phyloP scores from a whole-genome alignment of 768 basidiomycete genomes.

The Boletus tomentosulus region DNA sequence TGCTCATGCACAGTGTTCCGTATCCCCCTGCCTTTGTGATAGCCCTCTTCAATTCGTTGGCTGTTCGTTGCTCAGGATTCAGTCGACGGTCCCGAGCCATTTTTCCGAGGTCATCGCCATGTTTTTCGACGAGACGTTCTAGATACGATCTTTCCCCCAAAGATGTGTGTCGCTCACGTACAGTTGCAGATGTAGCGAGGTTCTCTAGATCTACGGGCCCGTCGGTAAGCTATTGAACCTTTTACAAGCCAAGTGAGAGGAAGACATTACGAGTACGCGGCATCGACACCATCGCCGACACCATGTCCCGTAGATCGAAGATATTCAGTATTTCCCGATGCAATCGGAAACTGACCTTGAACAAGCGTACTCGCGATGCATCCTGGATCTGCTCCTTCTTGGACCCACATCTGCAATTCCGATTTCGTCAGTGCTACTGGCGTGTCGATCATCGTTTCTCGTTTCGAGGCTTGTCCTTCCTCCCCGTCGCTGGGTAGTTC shows the following conservation, averaged over 20 bases:
- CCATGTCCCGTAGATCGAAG: not conserved
- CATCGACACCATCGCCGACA: not conserved
- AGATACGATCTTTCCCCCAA: constrained; percentile 67
- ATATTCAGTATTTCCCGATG: not conserved
- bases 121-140: constrained; percentile 55
- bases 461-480: constrained; percentile 2
- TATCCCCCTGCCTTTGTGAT: constrained; percentile 53
- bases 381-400: not conserved
- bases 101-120: constrained; percentile 65
- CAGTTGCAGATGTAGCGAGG: constrained; percentile 46
- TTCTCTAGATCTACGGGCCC: constrained; percentile 57
- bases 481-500: constrained; percentile 56
- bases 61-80: constrained; percentile 83
- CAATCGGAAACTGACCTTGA: constrained; percentile 33
- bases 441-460: constrained; percentile 41
- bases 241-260: not conserved
- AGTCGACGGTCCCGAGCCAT: constrained; percentile 80
- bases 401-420: constrained; percentile 20
- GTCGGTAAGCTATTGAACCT: constrained; percentile 9
- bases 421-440: constrained; percentile 9
- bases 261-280: not conserved
- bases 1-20: constrained; percentile 19
- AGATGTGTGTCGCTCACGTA: constrained; percentile 60
- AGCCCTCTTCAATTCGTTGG: constrained; percentile 67
- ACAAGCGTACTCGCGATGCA: constrained; percentile 2